A percentile compares a stretch with the other conserved stretches of the same genome.
phyloP scores from a whole-genome alignment of 345 rosid species.

The Eucalyptus brandiana region DNA sequence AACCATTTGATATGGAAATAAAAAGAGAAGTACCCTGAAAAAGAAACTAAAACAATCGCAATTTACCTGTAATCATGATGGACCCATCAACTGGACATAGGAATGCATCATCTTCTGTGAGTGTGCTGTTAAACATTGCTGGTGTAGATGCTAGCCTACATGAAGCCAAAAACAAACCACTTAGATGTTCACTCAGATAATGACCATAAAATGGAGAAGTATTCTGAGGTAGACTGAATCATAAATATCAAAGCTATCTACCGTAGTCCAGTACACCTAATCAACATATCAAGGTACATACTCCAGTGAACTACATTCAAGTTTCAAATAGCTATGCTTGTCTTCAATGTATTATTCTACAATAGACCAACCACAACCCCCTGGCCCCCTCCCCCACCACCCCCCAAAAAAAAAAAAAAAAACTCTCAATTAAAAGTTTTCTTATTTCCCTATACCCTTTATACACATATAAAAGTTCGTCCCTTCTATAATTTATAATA shows the following conservation, averaged over 20 bases:
- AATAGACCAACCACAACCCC: background rate
- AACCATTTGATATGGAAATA: background rate
- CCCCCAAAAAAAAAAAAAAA: background rate
- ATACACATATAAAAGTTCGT: background rate
- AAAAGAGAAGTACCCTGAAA: background rate
- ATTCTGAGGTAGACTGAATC: background rate
- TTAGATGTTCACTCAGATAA: background rate
- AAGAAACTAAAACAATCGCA: background rate
- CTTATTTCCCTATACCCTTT: background rate
- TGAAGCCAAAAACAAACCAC: background rate
- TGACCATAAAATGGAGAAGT: background rate
- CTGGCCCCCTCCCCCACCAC: accelerated
- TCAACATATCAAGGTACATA: background rate
- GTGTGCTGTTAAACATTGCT: slow-evolving; percentile 98
- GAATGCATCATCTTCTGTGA: slow-evolving; percentile 51
- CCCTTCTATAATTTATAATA: background rate
- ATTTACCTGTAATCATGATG: slow-evolving; percentile 90
- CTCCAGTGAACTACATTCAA: background rate
- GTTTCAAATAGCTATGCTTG: background rate
- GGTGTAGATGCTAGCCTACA: slow-evolving; percentile 94
- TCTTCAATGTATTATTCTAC: background rate
- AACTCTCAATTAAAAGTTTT: background rate
- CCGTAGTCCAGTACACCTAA: background rate
- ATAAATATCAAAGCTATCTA: background rate
- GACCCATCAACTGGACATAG: slow-evolving; percentile 95